Base-by-base conservation (phyloP, 73 alveolate genomes). In the Halteria grandinella region DNA sequence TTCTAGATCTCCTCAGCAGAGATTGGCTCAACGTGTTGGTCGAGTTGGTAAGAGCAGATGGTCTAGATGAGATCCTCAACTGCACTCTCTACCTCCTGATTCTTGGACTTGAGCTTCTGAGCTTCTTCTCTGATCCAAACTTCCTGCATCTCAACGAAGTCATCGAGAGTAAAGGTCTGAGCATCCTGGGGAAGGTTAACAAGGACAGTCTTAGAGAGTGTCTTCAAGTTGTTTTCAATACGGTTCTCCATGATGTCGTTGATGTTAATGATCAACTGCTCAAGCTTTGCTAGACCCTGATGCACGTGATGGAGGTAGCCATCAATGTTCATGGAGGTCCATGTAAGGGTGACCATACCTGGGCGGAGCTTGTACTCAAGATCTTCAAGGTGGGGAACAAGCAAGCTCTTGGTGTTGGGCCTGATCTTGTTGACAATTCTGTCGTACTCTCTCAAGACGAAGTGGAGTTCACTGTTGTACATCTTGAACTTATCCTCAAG, bases 281-380 rank as follows among this genome's bases (percentile, higher is more conserved):
- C 99, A 6, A 98, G 92, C 87, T 97, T 97, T 70, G 88, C 94
- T 14, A 98, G 92, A 55, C 99, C 99, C 69, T 90, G 79, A 88
- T 95, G 98, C 55, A 97, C 99, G 49, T 93, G 97, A 63, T 97
- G 97, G 50, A 98, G 84, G 79, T 97, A 97, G 33, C 98, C 97
- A 48, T 98, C 99, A 66, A 98, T 98, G 78, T 98, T 98, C 99
- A 98, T 98, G 52, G 99, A 97, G 15, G 99, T 95, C 99, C 99
- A 98, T 40, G 99, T 98, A 25, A 98, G 87, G 53, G 99, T 98
- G 55, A 97, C 99, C 97, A 97, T 96, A 25, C 99, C 98, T 32
- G 99, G 99, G 89, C 99, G 93, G 81, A 98, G 94, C 86, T 96
- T 97, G 79, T 94, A 92, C 89, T 98, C 99, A 49, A 98, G 85